A percentile compares a stretch with the other conserved stretches of the same genome.
Conservation (phyloP, 2,329 filamentous ascomycete genomes). For the Cordyceps cateniannulata region DNA sequence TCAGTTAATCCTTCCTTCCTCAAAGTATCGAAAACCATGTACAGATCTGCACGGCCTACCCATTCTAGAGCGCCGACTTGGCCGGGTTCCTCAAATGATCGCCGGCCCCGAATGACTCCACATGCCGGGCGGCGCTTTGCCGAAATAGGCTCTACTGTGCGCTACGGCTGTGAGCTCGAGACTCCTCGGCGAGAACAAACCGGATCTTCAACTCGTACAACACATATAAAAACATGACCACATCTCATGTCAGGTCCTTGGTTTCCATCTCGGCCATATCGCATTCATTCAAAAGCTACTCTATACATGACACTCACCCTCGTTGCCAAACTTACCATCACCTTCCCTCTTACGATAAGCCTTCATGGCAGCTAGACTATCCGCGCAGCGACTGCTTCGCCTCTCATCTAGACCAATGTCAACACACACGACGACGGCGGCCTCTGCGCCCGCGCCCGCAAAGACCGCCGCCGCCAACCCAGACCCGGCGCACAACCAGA, state of each 20-base stretch:
- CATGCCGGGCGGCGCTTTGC: neutral
- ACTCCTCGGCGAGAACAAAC: neutral
- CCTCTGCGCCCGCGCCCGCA: neutral
- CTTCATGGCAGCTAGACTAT: neutral
- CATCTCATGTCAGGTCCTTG: too few species aligned
- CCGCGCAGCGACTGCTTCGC: neutral
- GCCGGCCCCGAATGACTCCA: neutral
- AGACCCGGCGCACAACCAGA: conserved; percentile 17
- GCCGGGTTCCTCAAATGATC: neutral
- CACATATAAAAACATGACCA: neutral
- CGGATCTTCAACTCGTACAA: neutral
- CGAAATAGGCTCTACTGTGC: neutral
- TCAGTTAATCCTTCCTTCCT: too few species aligned
- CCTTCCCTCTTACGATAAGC: neutral
- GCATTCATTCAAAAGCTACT: neutral
- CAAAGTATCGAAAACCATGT: neutral
- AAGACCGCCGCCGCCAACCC: neutral
- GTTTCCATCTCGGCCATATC: neutral
- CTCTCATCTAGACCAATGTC: neutral
- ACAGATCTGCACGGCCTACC: neutral
- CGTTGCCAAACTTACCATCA: neutral
- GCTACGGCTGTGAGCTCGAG: conserved; percentile 2
- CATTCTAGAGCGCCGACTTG: neutral
- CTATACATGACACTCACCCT: neutral
- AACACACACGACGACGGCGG: neutral